These are phyloP conservation scores for Wickerhamiella qilinensis DNA, from an alignment of 805 yeast genomes.

Conservation along the genomic window DNA sequence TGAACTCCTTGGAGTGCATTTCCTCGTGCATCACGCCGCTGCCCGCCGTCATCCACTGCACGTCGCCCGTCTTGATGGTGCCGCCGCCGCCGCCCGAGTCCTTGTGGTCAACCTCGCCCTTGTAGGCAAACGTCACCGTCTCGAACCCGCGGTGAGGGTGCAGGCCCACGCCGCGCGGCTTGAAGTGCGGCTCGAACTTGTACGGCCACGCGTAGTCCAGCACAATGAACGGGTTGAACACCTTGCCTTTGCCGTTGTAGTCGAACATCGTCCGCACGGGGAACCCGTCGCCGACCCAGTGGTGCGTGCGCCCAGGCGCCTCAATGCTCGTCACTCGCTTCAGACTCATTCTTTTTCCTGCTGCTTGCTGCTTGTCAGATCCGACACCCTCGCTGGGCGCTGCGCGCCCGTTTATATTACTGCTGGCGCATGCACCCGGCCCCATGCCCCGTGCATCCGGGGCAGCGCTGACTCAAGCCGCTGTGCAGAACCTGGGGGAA, in stretches of 20 bases:
- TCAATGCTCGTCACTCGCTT: constrained; percentile 1
- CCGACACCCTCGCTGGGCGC: too few species aligned
- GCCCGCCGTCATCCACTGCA: constrained; percentile 89
- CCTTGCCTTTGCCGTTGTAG: constrained; percentile 2
- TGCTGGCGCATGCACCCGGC: too few species aligned
- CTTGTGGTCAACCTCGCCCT: constrained; percentile 59
- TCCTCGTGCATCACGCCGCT: constrained; percentile 73
- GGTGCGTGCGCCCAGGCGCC: constrained; percentile 13
- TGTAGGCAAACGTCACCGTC: constrained; percentile 47
- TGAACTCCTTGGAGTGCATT: constrained; percentile 27
- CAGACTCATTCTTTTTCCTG: background rate
- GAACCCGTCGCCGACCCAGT: constrained; percentile 14
- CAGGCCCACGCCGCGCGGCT: constrained; percentile 3
- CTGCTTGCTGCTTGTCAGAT: too few species aligned
- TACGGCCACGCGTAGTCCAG: constrained; percentile 4
- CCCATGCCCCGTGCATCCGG: too few species aligned
- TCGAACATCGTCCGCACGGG: constrained; percentile 2
- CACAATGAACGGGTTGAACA: constrained; percentile 3
- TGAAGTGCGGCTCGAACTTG: constrained; percentile 1
- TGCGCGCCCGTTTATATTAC: too few species aligned
- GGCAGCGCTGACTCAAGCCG: too few species aligned
- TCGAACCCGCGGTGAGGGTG: constrained; percentile 75
- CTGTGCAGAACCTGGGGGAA: too few species aligned
- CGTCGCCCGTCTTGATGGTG: constrained; percentile 57
- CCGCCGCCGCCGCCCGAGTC: constrained; percentile 79